Percentiles rank a stretch among this genome's conserved stretches.
phyloP scores from a whole-genome alignment of 225 moss, liverwort and hornwort species.

The Thuidium tamariscinum region DNA sequence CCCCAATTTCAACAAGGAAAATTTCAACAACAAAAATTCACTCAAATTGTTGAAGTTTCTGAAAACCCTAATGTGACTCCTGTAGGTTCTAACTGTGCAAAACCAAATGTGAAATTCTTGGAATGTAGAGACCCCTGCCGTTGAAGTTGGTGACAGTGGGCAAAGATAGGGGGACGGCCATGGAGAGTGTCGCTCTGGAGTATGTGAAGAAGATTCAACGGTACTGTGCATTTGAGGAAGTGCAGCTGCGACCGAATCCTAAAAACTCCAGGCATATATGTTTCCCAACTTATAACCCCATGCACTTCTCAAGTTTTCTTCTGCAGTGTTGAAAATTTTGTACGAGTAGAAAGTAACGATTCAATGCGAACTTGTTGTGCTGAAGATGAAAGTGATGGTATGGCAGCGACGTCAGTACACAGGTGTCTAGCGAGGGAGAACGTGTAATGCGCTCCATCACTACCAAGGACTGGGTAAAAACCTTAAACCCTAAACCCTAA shows the following conservation, averaged over 20 bases:
- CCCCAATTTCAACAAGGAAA: not conserved
- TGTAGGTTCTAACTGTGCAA: not conserved
- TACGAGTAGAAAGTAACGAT: not conserved
- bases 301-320: not conserved
- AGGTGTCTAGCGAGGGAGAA: slow-evolving; percentile 76
- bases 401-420: slow-evolving; percentile 66
- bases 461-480: slow-evolving; percentile 68
- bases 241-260: slow-evolving; percentile 78
- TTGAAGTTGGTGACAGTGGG: slow-evolving; percentile 80
- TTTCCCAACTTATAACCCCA: not conserved
- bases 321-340: not conserved
- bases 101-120: not conserved
- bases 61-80: not conserved
- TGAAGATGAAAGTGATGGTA: slow-evolving; percentile 22
- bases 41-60: no score
- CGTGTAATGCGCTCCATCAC: slow-evolving; percentile 67
- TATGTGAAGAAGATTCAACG: slow-evolving; percentile 75
- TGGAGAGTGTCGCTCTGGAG: slow-evolving; percentile 54
- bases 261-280: slow-evolving; percentile 67
- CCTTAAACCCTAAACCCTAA: not conserved
- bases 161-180: slow-evolving; percentile 50
- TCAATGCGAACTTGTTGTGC: not conserved
- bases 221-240: slow-evolving; percentile 74
- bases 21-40: not conserved
- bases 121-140: slow-evolving; percentile 59